Evolutionary conservation across 1,284 basidiomycete species (phyloP), one percentile per base, ranked within the genome.

Genomic region (Sanghuangporus baumii): DNA sequence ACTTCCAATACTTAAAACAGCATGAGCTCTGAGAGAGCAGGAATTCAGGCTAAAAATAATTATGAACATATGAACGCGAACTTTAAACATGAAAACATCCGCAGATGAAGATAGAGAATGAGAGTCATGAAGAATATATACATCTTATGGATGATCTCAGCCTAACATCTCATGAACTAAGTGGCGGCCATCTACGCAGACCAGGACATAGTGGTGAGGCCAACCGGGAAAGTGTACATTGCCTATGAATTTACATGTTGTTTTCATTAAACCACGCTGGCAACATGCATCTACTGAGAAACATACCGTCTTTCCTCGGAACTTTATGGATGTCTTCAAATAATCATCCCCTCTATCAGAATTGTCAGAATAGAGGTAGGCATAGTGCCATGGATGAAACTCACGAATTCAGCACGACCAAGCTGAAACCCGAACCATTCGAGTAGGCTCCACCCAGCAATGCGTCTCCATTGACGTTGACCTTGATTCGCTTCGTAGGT

Each of bases 201-300:
- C 78, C 77, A 79, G 74, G 75, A 78, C 50, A 80, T 72, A 3
- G 77, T 79, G 8, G 78, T 78, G 47, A 79, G 80, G 18, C 85
- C 86, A 5, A 87, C 85, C 1, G 85, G 85, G 76, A 88, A 88
- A 16, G 84, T 85, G 69, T 84, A 85, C 4, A 74, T 79, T 2
- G 84, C 85, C 83, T 86, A 60, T 14, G 34, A n/a, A 43, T 37
- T 46, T 51, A 62, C 1, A 48, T 48, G 16, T 8, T 11, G 40
- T 41, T 41, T 34, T 12, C 9, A 6, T 34, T 12, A 52, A n/a
- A n/a, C 31, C 31, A 8, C 31, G 7, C 16, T 31, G 7, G 4
- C 52, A 54, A 16, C 40, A 63, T 23, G 40, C 38, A 11, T 23
- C 11, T 11, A 6, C 23, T 20, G 47, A 9, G 37, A 3, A 59